Percentiles rank a stretch among this genome's conserved stretches.
Conservation (phyloP, 208 protist species). For the Vickermania ingenoplastis region DNA sequence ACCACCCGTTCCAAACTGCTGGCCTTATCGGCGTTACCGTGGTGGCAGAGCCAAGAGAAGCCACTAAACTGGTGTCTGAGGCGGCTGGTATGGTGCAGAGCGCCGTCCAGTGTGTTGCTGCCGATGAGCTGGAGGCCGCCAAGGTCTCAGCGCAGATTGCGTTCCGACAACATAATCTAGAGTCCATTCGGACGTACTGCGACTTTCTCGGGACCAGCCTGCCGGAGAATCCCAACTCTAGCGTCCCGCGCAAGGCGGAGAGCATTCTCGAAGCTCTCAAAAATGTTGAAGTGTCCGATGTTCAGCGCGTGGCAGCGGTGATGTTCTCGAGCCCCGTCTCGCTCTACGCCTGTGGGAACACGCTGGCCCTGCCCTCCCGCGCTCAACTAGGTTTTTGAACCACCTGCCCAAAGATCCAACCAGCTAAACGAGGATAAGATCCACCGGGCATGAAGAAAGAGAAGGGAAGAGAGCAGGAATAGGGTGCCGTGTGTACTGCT, state of each 20-base stretch:
- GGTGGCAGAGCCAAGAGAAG: conserved; percentile 27
- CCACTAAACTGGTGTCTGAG: conserved; percentile 54
- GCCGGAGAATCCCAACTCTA: conserved; percentile 23
- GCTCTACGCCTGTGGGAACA: conserved; percentile 74
- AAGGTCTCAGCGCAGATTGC: conserved; percentile 55
- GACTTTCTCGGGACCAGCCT: conserved; percentile 82
- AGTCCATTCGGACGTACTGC: conserved; percentile 72
- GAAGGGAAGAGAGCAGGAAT: too few relatives aligned
- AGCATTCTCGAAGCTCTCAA: conserved; percentile 61
- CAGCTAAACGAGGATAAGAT: too few relatives aligned
- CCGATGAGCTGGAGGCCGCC: conserved; percentile 29
- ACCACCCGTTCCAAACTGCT: conserved; percentile 65
- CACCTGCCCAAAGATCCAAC: too few relatives aligned
- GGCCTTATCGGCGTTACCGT: conserved; percentile 79
- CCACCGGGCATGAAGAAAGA: too few relatives aligned
- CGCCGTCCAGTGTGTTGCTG: conserved; percentile 22
- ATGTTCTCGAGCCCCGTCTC: conserved; percentile 60
- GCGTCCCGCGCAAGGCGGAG: conserved; percentile 23
- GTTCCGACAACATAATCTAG: conserved; percentile 43
- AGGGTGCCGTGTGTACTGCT: too few relatives aligned
- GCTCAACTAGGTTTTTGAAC: conserved; percentile 75
- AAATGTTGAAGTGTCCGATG: conserved; percentile 35
- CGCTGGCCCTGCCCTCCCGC: conserved; percentile 70
- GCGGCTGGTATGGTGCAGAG: conserved; percentile 37
- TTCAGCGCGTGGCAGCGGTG: conserved; percentile 54